These are phyloP conservation scores for Podospora pseudocomata DNA, from an alignment of 495 filamentous ascomycete species.

Conservation along the genomic window DNA sequence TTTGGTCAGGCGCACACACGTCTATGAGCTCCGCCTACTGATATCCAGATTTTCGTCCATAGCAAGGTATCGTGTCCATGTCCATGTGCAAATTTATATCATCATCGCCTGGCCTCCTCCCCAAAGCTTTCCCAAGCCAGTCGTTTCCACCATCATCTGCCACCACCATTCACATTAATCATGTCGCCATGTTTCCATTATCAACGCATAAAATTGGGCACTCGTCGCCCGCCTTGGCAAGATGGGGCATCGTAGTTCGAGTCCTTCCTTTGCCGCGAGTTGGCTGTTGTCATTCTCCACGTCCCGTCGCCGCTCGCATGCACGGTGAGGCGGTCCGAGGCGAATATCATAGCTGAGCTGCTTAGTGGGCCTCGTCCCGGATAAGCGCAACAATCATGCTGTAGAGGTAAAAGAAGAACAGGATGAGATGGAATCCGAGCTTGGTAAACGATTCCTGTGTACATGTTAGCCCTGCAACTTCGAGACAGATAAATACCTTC, in stretches of 20 bases:
- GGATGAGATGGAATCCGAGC: slow-evolving; percentile 95
- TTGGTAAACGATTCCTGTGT: slow-evolving; percentile 96
- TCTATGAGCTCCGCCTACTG: not conserved
- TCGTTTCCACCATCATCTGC: not conserved
- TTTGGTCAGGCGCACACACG: not conserved
- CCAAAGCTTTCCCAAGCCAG: not conserved
- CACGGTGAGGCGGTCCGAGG: not conserved
- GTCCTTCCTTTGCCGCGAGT: not conserved
- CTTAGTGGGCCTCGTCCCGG: slow-evolving; percentile 84
- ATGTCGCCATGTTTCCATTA: slow-evolving; percentile 3
- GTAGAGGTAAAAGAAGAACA: slow-evolving; percentile 99
- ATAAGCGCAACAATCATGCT: slow-evolving; percentile 99
- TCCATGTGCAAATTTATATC: not conserved
- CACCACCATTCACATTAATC: slow-evolving; percentile 2
- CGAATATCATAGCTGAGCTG: not conserved
- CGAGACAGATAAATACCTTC: not conserved
- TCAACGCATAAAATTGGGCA: not conserved
- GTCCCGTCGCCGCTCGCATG: not conserved
- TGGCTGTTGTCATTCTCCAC: not conserved
- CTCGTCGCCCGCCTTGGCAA: not conserved
- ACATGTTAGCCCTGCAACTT: not conserved
- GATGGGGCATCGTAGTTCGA: not conserved
- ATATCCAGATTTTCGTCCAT: not conserved
- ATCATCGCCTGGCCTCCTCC: not conserved
- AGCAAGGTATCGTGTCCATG: not conserved